Evolutionary conservation across 1,284 basidiomycete genomes (phyloP).

Genomic region (Sanguinoderma infundibulare): DNA sequence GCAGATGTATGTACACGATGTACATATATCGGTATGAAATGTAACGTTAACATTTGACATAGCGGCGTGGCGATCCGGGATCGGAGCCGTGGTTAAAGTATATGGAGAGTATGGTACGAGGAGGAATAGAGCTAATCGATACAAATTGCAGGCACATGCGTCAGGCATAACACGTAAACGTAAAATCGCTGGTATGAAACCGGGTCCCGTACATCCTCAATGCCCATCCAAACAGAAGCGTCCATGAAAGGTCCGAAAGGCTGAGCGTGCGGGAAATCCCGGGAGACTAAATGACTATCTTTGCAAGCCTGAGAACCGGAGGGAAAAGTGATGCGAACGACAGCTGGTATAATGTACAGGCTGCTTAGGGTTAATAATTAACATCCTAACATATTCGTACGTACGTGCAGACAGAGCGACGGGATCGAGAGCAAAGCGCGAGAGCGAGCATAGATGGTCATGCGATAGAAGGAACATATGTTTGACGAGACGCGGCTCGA

Average conservation of each 20-base stretch:
- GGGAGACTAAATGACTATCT: not conserved
- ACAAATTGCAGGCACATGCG: not conserved
- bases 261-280: not conserved
- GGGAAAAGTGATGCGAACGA: not conserved
- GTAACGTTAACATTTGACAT: too few relatives aligned
- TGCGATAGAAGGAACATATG: constrained; percentile 5
- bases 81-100: not conserved
- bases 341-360: not conserved
- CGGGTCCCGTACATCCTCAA: too few relatives aligned
- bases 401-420: not conserved
- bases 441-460: not conserved
- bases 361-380: not conserved
- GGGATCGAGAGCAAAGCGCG: not conserved
- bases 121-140: not conserved
- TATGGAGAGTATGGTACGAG: not conserved
- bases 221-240: not conserved
- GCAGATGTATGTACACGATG: not conserved
- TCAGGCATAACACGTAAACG: not conserved
- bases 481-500: constrained; percentile 6
- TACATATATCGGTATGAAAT: too few relatives aligned
- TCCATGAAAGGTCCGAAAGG: not conserved
- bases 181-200: not conserved
- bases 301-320: not conserved
- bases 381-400: not conserved
- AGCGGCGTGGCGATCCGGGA: too few relatives aligned